Base-by-base conservation (phyloP, 192 early-diverging fungal genomes). In the Coemansia sp. region DNA sequence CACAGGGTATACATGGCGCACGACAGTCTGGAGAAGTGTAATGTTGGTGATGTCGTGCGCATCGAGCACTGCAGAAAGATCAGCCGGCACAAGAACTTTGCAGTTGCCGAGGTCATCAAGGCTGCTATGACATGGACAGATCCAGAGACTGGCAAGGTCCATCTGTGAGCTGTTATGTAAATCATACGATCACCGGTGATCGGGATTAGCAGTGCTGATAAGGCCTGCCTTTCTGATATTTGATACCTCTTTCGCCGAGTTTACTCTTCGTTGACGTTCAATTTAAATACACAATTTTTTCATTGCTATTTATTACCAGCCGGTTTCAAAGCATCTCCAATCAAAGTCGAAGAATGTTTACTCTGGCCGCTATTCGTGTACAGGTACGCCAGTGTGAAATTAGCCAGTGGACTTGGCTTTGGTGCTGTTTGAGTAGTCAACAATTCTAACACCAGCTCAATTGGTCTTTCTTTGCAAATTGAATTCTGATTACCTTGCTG, bases 1-100 rank as follows among this genome's bases (percentile, higher is more conserved):
- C 93, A 94, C 85, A 92, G 91, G 62, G 94, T 90, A 76, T 94
- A 90, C 63, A 77, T 97, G 49, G 93, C 83, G 14, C 95, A 97
- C 76, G 95, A 97, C 69, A 90, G 87, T 54, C 82, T 87, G 6
- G 85, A 90, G 59, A 62, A 87, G 58, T 94, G 93, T 78, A 87
- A 87, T 34, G 73, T 95, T 21, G 95, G 95, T 41, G 95, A 97
- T 71, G 86, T 91, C 57, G 95, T 97, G 30, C 86, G 90, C 38
- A 97, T 97, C 63, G 92, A 97, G 68, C 86, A 89, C 50, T 94
- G 92, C 83, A 71, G 87, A 61, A 94, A 93, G 53, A 52, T 94
- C 48, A 94, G 92, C 83, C 90, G 89, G 72, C 84, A 79, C 74
- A 97, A 97, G 83, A 83, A 87, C 63, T 97, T 95, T 76, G 84